A percentile compares a stretch with the other conserved stretches of the same genome.
Evolutionary conservation across 2,329 filamentous ascomycete species (phyloP).

Genomic region (Sclerotiophoma versabilis): DNA sequence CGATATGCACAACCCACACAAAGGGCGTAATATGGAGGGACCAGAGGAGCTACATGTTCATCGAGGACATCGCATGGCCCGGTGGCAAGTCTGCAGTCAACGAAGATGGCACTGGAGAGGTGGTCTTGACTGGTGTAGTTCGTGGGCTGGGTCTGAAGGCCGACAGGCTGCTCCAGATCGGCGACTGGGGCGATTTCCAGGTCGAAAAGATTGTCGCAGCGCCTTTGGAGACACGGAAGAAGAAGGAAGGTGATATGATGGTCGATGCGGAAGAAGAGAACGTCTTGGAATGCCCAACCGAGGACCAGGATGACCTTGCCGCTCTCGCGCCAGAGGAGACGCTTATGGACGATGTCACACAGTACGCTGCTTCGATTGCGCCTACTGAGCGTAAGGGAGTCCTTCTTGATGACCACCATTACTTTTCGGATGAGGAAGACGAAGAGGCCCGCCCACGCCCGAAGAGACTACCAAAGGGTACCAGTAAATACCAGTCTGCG

Average conservation of each 20-base stretch:
- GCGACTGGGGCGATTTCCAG: slow-evolving; percentile 93
- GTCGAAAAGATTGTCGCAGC: slow-evolving; percentile 87
- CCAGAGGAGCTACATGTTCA: slow-evolving; percentile 92
- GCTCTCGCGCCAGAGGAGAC: slow-evolving; percentile 87
- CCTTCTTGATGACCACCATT: slow-evolving; percentile 93
- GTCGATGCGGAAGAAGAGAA: slow-evolving; percentile 66
- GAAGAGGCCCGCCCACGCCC: slow-evolving; percentile 66
- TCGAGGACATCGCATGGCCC: slow-evolving; percentile 80
- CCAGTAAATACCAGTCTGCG: slow-evolving; percentile 90
- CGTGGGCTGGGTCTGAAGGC: slow-evolving; percentile 87
- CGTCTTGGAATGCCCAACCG: slow-evolving; percentile 73
- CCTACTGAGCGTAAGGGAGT: slow-evolving; percentile 75
- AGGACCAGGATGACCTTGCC: slow-evolving; percentile 82
- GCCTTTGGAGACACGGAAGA: slow-evolving; percentile 65
- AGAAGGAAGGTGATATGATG: slow-evolving; percentile 71
- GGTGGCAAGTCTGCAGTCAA: slow-evolving; percentile 53
- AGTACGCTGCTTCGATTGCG: slow-evolving; percentile 54
- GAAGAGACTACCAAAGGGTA: slow-evolving; percentile 85
- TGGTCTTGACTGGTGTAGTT: slow-evolving; percentile 82
- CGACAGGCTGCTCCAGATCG: slow-evolving; percentile 87
- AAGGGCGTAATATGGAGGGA: slow-evolving; percentile 97
- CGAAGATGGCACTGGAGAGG: slow-evolving; percentile 61
- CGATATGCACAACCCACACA: slow-evolving; percentile 87
- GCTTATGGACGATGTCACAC: slow-evolving; percentile 74
- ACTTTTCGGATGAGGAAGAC: slow-evolving; percentile 88